phyloP scores from a whole-genome alignment of 1,139 yeast genomes.

The Yamadazyma sp. region DNA sequence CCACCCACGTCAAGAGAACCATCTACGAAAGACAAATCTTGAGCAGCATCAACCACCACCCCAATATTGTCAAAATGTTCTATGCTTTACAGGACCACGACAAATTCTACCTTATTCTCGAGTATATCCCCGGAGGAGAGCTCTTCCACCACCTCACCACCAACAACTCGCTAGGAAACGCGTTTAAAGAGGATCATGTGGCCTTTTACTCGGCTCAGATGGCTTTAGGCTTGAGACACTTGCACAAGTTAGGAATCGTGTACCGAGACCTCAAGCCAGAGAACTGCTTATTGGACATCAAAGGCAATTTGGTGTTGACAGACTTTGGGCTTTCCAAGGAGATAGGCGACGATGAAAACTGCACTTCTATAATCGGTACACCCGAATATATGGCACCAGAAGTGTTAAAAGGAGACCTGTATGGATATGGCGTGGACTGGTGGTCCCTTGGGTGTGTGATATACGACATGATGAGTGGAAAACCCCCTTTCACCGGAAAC shows the following conservation, averaged over 20 bases:
- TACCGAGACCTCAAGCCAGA: slow-evolving; percentile 86
- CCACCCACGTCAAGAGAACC: slow-evolving; percentile 45
- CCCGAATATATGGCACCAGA: slow-evolving; percentile 53
- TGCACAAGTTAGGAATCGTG: slow-evolving; percentile 37
- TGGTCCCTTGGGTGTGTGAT: slow-evolving; percentile 46
- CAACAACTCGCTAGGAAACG: slow-evolving; percentile 26
- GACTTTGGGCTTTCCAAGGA: slow-evolving; percentile 89
- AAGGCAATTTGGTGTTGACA: slow-evolving; percentile 79
- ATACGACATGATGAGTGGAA: slow-evolving; percentile 87
- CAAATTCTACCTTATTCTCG: slow-evolving; percentile 33
- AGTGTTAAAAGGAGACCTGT: slow-evolving; percentile 31
- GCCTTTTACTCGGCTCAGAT: slow-evolving; percentile 37
- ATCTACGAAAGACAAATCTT: slow-evolving; percentile 71
- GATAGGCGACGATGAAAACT: slow-evolving; percentile 42
- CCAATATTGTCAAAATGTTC: slow-evolving; percentile 33
- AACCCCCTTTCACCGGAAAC: slow-evolving; percentile 90
- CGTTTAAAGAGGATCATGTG: slow-evolving; percentile 30
- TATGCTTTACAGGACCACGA: slow-evolving; percentile 36
- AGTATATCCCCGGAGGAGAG: slow-evolving; percentile 39
- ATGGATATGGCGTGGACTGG: slow-evolving; percentile 36
- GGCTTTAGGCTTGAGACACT: slow-evolving; percentile 32
- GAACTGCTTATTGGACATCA: slow-evolving; percentile 73
- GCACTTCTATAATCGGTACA: slow-evolving; percentile 81
- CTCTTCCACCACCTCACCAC: slow-evolving; percentile 33
- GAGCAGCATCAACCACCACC: slow-evolving; percentile 51